Conservation (phyloP, 2,329 filamentous ascomycete genomes). For the Penicillium sp. region DNA sequence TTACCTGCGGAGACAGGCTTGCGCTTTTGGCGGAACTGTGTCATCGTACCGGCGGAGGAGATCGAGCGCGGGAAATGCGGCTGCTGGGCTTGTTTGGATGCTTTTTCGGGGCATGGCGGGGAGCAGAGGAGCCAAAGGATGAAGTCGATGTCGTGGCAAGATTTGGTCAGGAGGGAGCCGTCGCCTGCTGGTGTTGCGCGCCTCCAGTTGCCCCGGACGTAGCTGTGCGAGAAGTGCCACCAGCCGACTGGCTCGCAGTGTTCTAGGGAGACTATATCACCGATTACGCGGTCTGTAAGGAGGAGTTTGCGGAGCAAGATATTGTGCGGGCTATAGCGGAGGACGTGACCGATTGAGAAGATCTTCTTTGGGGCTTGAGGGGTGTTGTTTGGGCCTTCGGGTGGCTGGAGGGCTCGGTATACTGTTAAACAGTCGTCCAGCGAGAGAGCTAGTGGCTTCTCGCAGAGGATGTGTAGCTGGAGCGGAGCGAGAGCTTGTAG, state of each 20-base stretch:
- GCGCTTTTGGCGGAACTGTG: slow-evolving; percentile 71
- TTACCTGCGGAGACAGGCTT: slow-evolving; percentile 73
- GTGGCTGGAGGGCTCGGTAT: slow-evolving; percentile 44
- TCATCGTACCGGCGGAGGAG: slow-evolving; percentile 72
- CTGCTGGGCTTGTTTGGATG: slow-evolving; percentile 31
- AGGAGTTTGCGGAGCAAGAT: slow-evolving; percentile 77
- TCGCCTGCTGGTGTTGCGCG: slow-evolving; percentile 71
- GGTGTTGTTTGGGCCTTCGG: slow-evolving; percentile 18
- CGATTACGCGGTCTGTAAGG: slow-evolving; percentile 71
- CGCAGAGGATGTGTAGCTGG: slow-evolving; percentile 82
- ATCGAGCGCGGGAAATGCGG: slow-evolving; percentile 74
- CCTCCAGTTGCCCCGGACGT: slow-evolving; percentile 91
- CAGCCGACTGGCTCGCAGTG: slow-evolving; percentile 94
- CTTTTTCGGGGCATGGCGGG: slow-evolving; percentile 48
- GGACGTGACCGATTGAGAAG: slow-evolving; percentile 90
- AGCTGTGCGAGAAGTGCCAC: slow-evolving; percentile 93
- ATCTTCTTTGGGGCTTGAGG: slow-evolving; percentile 48
- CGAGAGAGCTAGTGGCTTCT: slow-evolving; percentile 86
- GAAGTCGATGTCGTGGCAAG: slow-evolving; percentile 93
- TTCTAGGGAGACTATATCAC: slow-evolving; percentile 79
- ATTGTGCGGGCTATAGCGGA: slow-evolving; percentile 92
- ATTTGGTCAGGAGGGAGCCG: slow-evolving; percentile 83
- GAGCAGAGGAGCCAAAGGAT: slow-evolving; percentile 87
- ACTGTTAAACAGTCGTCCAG: slow-evolving; percentile 76
- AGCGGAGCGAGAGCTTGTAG: slow-evolving; percentile 68